Evolutionary conservation across 768 basidiomycete species (phyloP), one percentile per base, ranked within the genome.

Genomic region (Phanerochaete sordida): DNA sequence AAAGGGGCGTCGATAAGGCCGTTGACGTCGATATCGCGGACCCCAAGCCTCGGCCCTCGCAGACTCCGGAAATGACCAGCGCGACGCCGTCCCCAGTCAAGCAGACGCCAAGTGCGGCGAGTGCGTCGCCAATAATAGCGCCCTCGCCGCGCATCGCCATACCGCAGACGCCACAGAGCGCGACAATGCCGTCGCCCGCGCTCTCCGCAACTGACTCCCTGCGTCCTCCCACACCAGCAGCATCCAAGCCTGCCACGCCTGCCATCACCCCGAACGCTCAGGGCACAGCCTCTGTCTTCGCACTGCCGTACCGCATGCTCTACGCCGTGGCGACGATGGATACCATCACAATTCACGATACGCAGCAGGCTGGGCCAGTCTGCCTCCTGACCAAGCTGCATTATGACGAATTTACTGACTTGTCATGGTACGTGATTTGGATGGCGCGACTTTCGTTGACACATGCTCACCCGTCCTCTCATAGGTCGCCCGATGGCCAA

Each of bases 321-420:
- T 98, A 90, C 67, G 93, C 97, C 1, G 93, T 98, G 16, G 90
- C 94, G 51, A 97, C 96, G 23, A 97, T 95, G 86, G 97, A 99
- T 73, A 88, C 93, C 0, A 86, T 99, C 47, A 83, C 91, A 27
- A 88, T 99, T 55, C 95, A 99, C 70, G 97, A 99, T 71, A 98
- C 95, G 3, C 97, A 98, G 75, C 96, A 98, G 76, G 83, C 92
- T 1, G 85, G 88, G 2, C 97, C 97, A 0, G 82, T 98, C 54
- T 94, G 93, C 68, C 76, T 98, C 66, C 82, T 99, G 64, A 93
- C 90, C 28, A 96, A 95, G 68, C 75, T 98, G 62, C 97, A 99
- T 74, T 98, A 97, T 71, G 94, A 96, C 62, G 93, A 96, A 68
- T 98, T 98, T 70, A 98, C 97, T 7, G 97, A 99, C 75, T 80